These are phyloP conservation scores for Phytophthora vignae DNA, from an alignment of 352 stramenopile genomes.

Conservation along the genomic window DNA sequence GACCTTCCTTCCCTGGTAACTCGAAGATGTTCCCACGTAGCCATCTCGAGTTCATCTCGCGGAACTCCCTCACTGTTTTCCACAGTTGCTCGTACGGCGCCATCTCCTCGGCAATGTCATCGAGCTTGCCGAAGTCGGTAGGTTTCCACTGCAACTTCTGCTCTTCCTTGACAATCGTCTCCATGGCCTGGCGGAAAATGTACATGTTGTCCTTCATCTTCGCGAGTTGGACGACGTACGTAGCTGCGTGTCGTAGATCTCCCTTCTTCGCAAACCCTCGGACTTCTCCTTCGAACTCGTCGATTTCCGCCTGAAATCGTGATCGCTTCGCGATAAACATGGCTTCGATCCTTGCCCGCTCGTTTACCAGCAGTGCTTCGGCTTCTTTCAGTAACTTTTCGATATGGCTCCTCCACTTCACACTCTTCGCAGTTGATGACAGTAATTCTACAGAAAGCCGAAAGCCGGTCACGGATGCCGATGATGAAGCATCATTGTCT, in stretches of 20 bases:
- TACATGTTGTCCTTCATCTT: constrained; percentile 78
- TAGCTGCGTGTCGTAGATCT: constrained; percentile 75
- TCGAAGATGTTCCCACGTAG: constrained; percentile 76
- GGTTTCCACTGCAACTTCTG: constrained; percentile 71
- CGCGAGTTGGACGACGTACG: constrained; percentile 75
- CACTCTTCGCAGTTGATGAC: constrained; percentile 66
- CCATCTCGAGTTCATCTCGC: constrained; percentile 73
- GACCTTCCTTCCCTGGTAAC: constrained; percentile 59
- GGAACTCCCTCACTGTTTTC: constrained; percentile 76
- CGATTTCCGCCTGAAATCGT: constrained; percentile 76
- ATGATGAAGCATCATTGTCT: neutral
- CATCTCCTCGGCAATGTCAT: constrained; percentile 79
- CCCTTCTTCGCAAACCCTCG: constrained; percentile 79
- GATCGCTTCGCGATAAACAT: constrained; percentile 76
- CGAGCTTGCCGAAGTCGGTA: constrained; percentile 76
- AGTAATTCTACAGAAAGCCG: constrained; percentile 55
- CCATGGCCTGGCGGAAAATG: constrained; percentile 63
- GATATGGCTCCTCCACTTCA: constrained; percentile 74
- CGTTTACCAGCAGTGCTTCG: constrained; percentile 59
- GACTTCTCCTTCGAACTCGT: constrained; percentile 79
- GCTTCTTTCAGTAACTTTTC: constrained; percentile 60
- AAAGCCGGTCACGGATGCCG: constrained; percentile 7
- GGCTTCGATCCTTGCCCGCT: constrained; percentile 72
- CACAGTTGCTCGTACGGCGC: constrained; percentile 82
- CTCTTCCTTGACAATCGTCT: constrained; percentile 69